These are phyloP conservation scores for Calonectria pauciramosa DNA, from an alignment of 2,329 filamentous ascomycete genomes.

Conservation along the genomic window DNA sequence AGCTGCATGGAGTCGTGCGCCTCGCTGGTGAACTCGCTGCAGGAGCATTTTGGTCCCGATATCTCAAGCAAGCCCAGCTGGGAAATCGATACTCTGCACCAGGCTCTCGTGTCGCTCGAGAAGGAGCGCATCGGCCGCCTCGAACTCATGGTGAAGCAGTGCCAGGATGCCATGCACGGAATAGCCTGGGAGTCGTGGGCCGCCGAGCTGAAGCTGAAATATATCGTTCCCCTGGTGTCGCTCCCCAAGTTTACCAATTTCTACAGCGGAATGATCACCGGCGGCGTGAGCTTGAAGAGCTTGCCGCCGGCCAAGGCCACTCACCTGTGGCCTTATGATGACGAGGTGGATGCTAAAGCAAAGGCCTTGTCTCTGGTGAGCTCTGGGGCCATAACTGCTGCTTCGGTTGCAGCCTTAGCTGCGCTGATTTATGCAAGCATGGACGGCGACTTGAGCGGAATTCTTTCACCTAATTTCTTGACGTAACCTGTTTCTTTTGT, in stretches of 20 bases:
- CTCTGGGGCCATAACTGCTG: background rate
- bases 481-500: background rate
- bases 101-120: background rate
- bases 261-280: background rate
- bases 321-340: background rate
- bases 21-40: background rate
- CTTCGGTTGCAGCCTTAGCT: background rate
- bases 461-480: background rate
- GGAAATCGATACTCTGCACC: background rate
- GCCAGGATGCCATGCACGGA: background rate
- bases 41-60: background rate
- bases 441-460: background rate
- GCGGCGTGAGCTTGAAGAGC: background rate
- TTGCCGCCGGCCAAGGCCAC: background rate
- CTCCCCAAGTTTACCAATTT: background rate
- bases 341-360: background rate
- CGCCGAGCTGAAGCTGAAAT: background rate
- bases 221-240: background rate
- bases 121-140: background rate
- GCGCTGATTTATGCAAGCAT: background rate
- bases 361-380: background rate
- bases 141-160: background rate
- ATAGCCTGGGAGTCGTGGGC: background rate
- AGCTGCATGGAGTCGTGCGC: conserved; percentile 3
- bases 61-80: background rate